Evolutionary conservation across 2,329 filamentous ascomycete genomes (phyloP).

Genomic region (Diaporthe citriasiana): DNA sequence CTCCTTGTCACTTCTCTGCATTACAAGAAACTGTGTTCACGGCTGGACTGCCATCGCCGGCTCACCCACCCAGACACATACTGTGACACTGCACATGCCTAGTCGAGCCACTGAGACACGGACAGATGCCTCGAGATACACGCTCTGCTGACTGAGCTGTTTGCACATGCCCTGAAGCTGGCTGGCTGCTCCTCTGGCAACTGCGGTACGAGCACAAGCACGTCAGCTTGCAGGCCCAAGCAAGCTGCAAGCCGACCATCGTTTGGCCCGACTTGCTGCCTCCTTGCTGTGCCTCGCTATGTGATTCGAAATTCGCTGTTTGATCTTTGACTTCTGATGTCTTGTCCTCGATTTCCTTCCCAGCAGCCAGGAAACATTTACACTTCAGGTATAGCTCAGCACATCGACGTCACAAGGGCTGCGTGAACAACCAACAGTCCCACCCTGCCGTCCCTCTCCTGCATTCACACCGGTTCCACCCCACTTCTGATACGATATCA

Average conservation of each 20-base stretch:
- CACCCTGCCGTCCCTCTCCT: neutral
- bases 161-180: neutral
- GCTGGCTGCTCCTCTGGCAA: constrained; percentile 8
- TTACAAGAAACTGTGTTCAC: neutral
- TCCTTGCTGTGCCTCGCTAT: neutral
- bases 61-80: neutral
- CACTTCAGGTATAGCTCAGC: neutral
- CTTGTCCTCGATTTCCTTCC: neutral
- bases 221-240: neutral
- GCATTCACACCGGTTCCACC: neutral
- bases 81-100: neutral
- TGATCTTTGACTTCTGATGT: neutral
- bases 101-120: neutral
- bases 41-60: neutral
- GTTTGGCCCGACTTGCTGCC: neutral
- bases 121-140: constrained; percentile 12
- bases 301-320: neutral
- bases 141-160: neutral
- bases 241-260: neutral
- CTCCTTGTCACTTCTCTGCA: neutral
- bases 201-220: constrained; percentile 6
- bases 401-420: constrained; percentile 13
- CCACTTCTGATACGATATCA: neutral
- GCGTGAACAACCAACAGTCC: constrained; percentile 4
- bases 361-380: constrained; percentile 7